Conservation (phyloP, 129 eudicot species). For the Chrysanthemum seticuspe region DNA sequence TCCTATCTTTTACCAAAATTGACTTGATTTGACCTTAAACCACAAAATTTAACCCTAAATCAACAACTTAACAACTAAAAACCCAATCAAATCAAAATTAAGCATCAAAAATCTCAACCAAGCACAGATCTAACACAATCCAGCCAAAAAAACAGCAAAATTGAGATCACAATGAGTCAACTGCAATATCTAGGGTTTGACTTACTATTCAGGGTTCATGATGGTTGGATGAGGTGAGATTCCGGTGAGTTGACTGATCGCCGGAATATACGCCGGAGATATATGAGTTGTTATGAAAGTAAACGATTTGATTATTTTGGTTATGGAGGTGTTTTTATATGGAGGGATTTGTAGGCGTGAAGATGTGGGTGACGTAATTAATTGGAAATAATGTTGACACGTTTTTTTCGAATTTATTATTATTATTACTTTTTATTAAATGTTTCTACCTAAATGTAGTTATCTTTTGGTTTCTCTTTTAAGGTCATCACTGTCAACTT, state of each 20-base stretch:
- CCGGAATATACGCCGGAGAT: constrained; percentile 27
- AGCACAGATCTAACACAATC: constrained; percentile 31
- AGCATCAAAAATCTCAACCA: not conserved
- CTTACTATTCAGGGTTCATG: constrained; percentile 42
- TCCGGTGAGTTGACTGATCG: constrained; percentile 10
- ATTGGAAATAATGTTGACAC: constrained; percentile 24
- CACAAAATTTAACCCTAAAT: constrained; percentile 25
- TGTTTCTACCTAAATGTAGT: not conserved
- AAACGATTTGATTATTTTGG: constrained; percentile 1
- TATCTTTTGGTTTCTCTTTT: not conserved
- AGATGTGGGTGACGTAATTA: constrained; percentile 30
- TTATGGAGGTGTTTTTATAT: not conserved
- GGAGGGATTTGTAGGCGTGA: constrained; percentile 21
- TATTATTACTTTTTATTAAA: too few species aligned
- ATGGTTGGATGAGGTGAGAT: constrained; percentile 23
- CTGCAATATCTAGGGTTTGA: constrained; percentile 2
- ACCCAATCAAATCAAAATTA: not conserved
- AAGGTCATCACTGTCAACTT: too few species aligned
- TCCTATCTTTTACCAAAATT: constrained; percentile 4
- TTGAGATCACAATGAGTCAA: not conserved
- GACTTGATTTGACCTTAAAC: constrained; percentile 16
- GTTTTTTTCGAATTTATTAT: constrained; percentile 8
- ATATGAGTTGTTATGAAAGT: constrained; percentile 3
- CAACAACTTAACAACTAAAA: constrained; percentile 1
- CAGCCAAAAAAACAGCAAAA: not conserved